Conservation (phyloP, 164 flowering plant species). For the Magnolia changhungtana region DNA sequence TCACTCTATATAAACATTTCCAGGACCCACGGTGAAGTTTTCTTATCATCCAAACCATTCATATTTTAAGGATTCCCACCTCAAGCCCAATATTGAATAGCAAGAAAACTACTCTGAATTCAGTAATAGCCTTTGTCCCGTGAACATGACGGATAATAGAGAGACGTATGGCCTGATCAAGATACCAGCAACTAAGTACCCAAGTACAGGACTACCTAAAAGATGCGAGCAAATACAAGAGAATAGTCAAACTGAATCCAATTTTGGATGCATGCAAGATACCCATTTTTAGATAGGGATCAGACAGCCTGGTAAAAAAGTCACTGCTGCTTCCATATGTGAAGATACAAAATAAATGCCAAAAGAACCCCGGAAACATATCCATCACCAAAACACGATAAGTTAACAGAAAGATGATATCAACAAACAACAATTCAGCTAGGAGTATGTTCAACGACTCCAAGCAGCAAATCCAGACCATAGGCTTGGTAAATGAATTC, state of each 20-base stretch:
- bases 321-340: background rate
- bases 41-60: too few relatives aligned
- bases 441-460: background rate
- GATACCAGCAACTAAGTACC: conserved; percentile 98
- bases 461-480: background rate
- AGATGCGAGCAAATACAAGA: conserved; percentile 27
- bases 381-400: background rate
- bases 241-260: background rate
- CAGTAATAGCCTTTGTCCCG: conserved; percentile 97
- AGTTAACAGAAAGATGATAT: background rate
- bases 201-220: conserved; percentile 98
- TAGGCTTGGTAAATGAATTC: background rate
- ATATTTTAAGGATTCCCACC: conserved; percentile 40
- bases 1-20: too few relatives aligned
- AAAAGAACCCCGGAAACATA: background rate
- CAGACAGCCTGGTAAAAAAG: background rate
- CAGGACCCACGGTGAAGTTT: too few relatives aligned
- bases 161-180: conserved; percentile 97
- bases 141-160: conserved; percentile 97
- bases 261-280: background rate
- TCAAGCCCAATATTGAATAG: conserved; percentile 98
- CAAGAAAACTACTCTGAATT: conserved; percentile 98
- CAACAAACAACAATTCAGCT: background rate
- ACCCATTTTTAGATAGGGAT: background rate
- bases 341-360: background rate